Percentiles rank a stretch among this genome's conserved stretches.
Evolutionary conservation across 345 rosid genomes (phyloP).

Genomic region (Rhodomyrtus tomentosa): DNA sequence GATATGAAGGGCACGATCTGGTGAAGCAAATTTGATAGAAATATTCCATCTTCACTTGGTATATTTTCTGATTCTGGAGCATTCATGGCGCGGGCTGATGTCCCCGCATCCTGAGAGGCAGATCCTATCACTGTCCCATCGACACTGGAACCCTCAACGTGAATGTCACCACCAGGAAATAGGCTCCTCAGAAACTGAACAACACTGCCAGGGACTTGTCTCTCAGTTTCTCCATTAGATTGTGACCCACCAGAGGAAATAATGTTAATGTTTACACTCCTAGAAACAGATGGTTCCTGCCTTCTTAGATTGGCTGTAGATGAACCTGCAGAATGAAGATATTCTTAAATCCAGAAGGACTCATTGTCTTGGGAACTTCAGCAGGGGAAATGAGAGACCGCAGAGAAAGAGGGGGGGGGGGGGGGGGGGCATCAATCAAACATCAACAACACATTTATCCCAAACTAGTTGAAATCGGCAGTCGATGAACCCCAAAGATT

Average conservation of each 20-base stretch:
- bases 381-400: neutral
- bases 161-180: slow-evolving; percentile 50
- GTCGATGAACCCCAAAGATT: no score
- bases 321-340: slow-evolving; percentile 18
- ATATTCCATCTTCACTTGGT: slow-evolving; percentile 40
- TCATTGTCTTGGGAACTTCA: neutral
- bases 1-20: slow-evolving; percentile 52
- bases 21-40: slow-evolving; percentile 52
- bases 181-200: slow-evolving; percentile 37
- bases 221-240: slow-evolving; percentile 34
- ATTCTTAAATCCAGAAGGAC: neutral
- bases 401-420: no score
- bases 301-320: slow-evolving; percentile 22
- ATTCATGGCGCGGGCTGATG: slow-evolving; percentile 7
- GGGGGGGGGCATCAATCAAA: no score
- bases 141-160: slow-evolving; percentile 23
- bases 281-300: slow-evolving; percentile 22
- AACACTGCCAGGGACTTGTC: slow-evolving; percentile 28
- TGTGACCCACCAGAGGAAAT: slow-evolving; percentile 24
- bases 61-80: slow-evolving; percentile 21
- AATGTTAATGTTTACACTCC: slow-evolving; percentile 23
- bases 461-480: no score
- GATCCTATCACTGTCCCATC: slow-evolving; percentile 21
- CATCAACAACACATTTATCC: no score
- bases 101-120: slow-evolving; percentile 12